Base-by-base conservation (phyloP, 805 yeast genomes). In the Yarrowia sp. region DNA sequence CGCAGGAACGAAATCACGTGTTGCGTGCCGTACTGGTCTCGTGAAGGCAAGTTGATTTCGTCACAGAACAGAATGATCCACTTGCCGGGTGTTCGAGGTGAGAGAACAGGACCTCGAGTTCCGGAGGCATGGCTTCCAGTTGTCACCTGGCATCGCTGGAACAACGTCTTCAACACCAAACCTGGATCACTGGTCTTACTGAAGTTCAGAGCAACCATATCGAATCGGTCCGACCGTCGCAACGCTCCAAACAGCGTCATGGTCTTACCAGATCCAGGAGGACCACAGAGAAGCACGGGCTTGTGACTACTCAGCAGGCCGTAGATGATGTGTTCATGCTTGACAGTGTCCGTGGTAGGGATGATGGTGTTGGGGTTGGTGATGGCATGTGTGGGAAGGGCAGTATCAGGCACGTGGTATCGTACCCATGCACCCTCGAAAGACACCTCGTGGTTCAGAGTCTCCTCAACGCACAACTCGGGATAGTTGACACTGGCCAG, bases 241-340 rank as follows among this genome's bases (percentile, higher is more conserved):
- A 93, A 72, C 0, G 91, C 86, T 52, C 87, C 84, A 68, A 90
- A 80, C 19, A 93, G 75, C 0, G 92, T 85, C 98, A 93, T 92
- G 0, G 98, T 92, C 72, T 93, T 93, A 66, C 98, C 98, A 0
- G 97, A 88, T 4, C 98, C 98, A 0, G 98, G 98, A 0, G 98
- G 98, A 2, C 98, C 98, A 75, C 97, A 91, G 22, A 93, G 78
- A 28, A 93, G 78, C 17, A 90, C 73, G 0, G 96, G 84, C 41
- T 77, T 76, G 63, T 82, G 86, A 49, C 83, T 83, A 35, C 79
- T 78, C 38, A 92, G 70, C 1, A 89, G 73, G 0, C 85, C 77
- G 64, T 80, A 82, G 1, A 93, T 79, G 11, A 89, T 70, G 0
- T 77, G 72, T 66, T 90, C 93, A 65, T 89, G 89, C 65, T 85